Conservation (phyloP, 495 filamentous ascomycete species). For the Xylaria castorea region DNA sequence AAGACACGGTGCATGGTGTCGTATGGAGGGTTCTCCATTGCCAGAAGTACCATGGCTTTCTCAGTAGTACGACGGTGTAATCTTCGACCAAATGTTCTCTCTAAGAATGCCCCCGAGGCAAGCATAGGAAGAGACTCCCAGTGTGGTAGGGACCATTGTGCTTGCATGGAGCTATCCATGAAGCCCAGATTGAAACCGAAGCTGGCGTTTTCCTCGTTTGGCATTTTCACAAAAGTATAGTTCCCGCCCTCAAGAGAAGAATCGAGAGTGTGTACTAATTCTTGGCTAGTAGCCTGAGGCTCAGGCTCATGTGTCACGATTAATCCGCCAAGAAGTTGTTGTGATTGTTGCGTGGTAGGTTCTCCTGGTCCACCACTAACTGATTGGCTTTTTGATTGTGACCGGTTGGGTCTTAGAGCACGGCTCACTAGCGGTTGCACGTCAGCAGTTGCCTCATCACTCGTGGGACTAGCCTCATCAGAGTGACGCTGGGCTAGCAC, state of each 20-base stretch:
- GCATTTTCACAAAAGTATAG: slow-evolving; percentile 46
- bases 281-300: not conserved
- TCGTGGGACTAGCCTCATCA: slow-evolving; percentile 35
- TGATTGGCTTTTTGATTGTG: not conserved
- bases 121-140: slow-evolving; percentile 48
- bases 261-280: not conserved
- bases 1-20: slow-evolving; percentile 63
- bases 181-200: slow-evolving; percentile 32
- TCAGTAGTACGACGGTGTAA: slow-evolving; percentile 73
- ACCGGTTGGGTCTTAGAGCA: not conserved
- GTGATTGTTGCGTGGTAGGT: slow-evolving; percentile 12
- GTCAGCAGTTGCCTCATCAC: slow-evolving; percentile 13
- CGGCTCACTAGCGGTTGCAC: not conserved
- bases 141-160: slow-evolving; percentile 35
- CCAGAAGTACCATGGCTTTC: slow-evolving; percentile 65
- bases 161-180: slow-evolving; percentile 21
- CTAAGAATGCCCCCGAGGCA: slow-evolving; percentile 61
- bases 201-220: slow-evolving; percentile 47
- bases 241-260: slow-evolving; percentile 17
- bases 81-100: slow-evolving; percentile 72
- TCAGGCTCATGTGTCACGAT: slow-evolving; percentile 28
- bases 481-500: slow-evolving; percentile 43
- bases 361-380: not conserved
- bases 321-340: slow-evolving; percentile 25
- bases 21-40: slow-evolving; percentile 58